Base-by-base conservation (phyloP, 805 yeast genomes). In the Monosporozyma aerobia region DNA sequence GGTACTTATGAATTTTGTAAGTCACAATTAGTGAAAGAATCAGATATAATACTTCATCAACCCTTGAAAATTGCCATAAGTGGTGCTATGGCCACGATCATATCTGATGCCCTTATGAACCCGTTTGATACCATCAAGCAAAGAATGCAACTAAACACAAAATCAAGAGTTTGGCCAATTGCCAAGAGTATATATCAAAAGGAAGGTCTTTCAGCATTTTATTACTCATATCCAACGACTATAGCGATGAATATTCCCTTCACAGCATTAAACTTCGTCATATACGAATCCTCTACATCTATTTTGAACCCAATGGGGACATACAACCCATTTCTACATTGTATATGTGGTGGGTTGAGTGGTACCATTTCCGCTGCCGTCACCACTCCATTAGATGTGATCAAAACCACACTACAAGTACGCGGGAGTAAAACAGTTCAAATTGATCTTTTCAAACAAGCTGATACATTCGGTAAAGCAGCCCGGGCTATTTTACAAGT, bases 91-190 rank as follows among this genome's bases (percentile, higher is more conserved):
- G 99, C 97, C 19, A 92, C 98, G 2, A 81, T 82, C 10, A 87
- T 94, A 1, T 83, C 92, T 2, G 99, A 94, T 69, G 97, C 97
- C 2, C 75, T 94, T 59, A 92, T 94, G 98, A 94, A 94, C 56
- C 99, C 99, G 29, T 94, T 94, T 65, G 99, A 94, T 65, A 95
- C 94, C 27, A 74, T 94, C 54, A 94, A 94, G 69, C 99, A 94
- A 73, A 78, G 98, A 71, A 90, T 94, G 96, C 99, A 94, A 70
- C 62, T 78, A 33, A 64, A 59, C 44, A 55, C 63, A 23, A 44
- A 59, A 11, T 51, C 60, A 9, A 51, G 40, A 35, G 64, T 67
- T 59, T 56, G 61, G 59, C 44, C 54, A 5, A 61, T 64, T 48
- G 70, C 69, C 2, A 66, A 68, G 43, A 62, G 71, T 33, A 79